These are phyloP conservation scores for Acanthamoeba divionensis DNA, from an alignment of 208 protist species.

Conservation along the genomic window DNA sequence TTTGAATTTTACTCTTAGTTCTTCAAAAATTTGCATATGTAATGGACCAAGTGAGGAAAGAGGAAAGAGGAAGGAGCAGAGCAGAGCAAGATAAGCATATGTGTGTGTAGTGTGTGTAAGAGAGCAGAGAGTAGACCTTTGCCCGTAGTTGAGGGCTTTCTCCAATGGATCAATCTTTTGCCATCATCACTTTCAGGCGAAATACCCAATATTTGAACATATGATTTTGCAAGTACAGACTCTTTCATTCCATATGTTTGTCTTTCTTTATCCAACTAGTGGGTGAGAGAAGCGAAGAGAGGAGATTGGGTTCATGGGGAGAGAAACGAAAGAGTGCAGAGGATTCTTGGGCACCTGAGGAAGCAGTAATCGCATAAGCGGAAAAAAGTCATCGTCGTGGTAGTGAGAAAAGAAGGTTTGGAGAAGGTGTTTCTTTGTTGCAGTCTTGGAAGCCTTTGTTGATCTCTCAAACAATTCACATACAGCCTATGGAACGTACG, in stretches of 20 bases:
- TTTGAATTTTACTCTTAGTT: no score
- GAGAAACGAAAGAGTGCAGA: not conserved
- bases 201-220: conserved; percentile 71
- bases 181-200: conserved; percentile 49
- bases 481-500: conserved; percentile 23
- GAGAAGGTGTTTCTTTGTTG: conserved; percentile 51
- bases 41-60: no score
- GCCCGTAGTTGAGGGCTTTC: conserved; percentile 1
- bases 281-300: not conserved
- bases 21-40: no score
- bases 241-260: conserved; percentile 71
- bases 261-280: conserved; percentile 67
- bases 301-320: not conserved
- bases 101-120: no score
- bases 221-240: conserved; percentile 62
- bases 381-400: conserved; percentile 65
- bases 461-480: conserved; percentile 62
- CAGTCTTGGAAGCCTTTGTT: not conserved
- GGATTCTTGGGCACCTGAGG: not conserved
- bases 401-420: conserved; percentile 60
- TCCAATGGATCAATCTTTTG: conserved; percentile 62
- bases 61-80: no score
- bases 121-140: no score
- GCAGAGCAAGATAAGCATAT: no score
- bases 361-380: conserved; percentile 40